These are phyloP conservation scores for Tulasnella sp. DNA, from an alignment of 768 basidiomycete species.

Conservation along the genomic window DNA sequence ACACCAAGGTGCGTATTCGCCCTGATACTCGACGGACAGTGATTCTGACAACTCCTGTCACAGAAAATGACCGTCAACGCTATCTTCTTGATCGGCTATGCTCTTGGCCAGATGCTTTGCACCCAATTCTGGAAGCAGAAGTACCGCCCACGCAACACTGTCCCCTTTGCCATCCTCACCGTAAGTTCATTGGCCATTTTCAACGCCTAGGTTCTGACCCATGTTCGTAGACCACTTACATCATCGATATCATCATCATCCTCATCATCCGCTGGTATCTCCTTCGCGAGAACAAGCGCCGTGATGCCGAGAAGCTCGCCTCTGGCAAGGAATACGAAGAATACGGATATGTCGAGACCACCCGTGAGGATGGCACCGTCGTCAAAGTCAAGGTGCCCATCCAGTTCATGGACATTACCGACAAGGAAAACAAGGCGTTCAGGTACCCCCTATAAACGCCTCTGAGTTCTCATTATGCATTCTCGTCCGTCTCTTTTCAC, in stretches of 20 bases:
- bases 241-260: constrained; percentile 10
- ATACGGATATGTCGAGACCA: constrained; percentile 11
- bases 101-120: constrained; percentile 15
- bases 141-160: constrained; percentile 17
- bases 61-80: constrained; percentile 17
- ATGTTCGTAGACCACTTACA: neutral
- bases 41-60: neutral
- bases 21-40: neutral
- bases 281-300: constrained; percentile 18
- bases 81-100: constrained; percentile 18
- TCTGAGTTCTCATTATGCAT: too few relatives aligned
- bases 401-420: constrained; percentile 11
- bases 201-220: neutral
- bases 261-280: constrained; percentile 16
- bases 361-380: constrained; percentile 7
- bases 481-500: too few relatives aligned
- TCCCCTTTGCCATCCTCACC: constrained; percentile 17
- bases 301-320: constrained; percentile 14
- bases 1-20: constrained; percentile 12
- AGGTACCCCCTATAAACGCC: constrained; percentile 8
- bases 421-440: constrained; percentile 15
- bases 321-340: constrained; percentile 15
- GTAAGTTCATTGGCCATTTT: neutral
- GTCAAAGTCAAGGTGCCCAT: constrained; percentile 9
- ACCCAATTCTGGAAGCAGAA: constrained; percentile 17